Evolutionary conservation across 23 red algal genomes (phyloP).

Genomic region (Gracilaria domingensis): DNA sequence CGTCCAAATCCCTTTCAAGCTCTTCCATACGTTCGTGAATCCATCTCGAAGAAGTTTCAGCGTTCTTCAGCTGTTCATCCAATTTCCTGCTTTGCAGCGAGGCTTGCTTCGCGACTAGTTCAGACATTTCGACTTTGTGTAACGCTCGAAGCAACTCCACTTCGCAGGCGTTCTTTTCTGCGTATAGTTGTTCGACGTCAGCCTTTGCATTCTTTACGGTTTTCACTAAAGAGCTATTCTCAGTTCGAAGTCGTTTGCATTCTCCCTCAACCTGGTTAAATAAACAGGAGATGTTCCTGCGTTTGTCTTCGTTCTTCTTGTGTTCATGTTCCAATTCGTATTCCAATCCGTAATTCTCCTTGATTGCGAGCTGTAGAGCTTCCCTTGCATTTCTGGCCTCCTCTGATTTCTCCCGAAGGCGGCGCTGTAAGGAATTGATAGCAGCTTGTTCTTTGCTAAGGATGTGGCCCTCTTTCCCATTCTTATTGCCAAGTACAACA

Average conservation of each 20-base stretch:
- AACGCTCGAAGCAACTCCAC: neutral
- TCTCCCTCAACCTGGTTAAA: neutral
- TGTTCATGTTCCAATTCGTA: neutral
- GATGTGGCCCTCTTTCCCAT: neutral
- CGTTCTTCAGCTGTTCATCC: neutral
- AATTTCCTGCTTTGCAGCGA: neutral
- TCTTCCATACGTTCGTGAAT: neutral
- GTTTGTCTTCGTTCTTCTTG: neutral
- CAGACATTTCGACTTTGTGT: neutral
- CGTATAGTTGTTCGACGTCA: neutral
- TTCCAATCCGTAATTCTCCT: neutral
- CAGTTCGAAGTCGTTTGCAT: neutral
- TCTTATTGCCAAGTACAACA: neutral
- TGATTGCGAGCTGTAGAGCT: neutral
- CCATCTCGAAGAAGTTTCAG: neutral
- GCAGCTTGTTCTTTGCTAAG: neutral
- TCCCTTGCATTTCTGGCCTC: neutral
- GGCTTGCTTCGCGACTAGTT: neutral
- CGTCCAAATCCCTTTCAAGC: neutral
- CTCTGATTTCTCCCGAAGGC: neutral
- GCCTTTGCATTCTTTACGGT: neutral
- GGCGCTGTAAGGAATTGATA: neutral
- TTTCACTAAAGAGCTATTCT: neutral
- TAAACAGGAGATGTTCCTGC: neutral
- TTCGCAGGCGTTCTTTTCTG: neutral